Evolutionary conservation across 768 basidiomycete species (phyloP), one percentile per base, ranked within the genome.

Genomic region (Boletus tomentosulus): DNA sequence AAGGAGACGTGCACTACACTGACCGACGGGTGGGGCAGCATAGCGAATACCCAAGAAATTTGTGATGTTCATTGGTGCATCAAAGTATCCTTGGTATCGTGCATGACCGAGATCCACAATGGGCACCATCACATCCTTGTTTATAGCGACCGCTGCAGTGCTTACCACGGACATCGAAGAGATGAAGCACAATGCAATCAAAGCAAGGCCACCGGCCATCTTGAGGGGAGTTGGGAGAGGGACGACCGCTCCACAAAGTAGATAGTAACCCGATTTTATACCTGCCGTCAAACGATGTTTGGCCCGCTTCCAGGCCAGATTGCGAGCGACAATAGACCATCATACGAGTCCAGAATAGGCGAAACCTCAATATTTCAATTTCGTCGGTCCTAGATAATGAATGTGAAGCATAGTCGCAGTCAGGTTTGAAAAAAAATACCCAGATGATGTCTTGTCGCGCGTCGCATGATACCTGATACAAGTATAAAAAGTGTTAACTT

Each of bases 11-110:
- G 15, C 27, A 12, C 28, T 6, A 11, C 2, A 53, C 71, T 27
- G 25, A 76, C 79, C 79, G 28, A 72, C 57, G 1, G 81, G 80
- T 30, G 78, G 66, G 22, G 77, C 77, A 9, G 81, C 80, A 65
- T 77, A 82, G 8, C 80, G 72, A 39, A 71, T 56, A 13, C 64
- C 54, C 27, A 69, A 52, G 52, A 68, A 70, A 46, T 34, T 56
- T 1, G 68, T 62, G 9, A 59, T 51, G 33, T 65, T 66, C 1
- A 51, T 56, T 11, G 53, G 47, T 15, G 56, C 7, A 42, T 72
- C 59, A 28, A 62, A 54, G 24, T 50, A 39, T 16, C 69, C 71
- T 55, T 62, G 69, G 54, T 72, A 70, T 46, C 56, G 55, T 12
- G 65, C 66, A 54, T 70, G 66, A 33, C 69, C 65, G 13, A 71